Evolutionary conservation across 1,284 basidiomycete genomes (phyloP).

Genomic region (Inonotus hispidus): DNA sequence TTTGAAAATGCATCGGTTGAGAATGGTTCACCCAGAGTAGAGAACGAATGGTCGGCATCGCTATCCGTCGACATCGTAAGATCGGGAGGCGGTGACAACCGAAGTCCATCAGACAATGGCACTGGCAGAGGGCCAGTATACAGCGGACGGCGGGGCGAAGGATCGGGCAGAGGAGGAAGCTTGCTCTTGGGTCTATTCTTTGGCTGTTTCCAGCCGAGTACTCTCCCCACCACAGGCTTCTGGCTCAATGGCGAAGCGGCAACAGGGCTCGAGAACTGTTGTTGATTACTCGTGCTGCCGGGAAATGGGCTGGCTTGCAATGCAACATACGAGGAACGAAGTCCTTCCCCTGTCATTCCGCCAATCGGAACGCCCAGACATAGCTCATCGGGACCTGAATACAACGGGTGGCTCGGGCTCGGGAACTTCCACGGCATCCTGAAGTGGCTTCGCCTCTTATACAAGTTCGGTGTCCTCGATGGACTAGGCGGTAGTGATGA

Average conservation of each 20-base stretch:
- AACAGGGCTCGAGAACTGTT: constrained; percentile 15
- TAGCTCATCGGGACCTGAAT: constrained; percentile 16
- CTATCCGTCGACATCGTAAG: constrained; percentile 3
- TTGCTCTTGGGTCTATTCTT: constrained; percentile 4
- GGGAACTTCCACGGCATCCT: constrained; percentile 17
- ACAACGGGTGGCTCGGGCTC: constrained; percentile 17
- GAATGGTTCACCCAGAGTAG: constrained; percentile 9
- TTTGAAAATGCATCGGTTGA: constrained; percentile 4
- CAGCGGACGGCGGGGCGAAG: constrained; percentile 8
- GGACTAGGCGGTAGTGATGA: not conserved
- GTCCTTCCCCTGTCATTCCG: constrained; percentile 18
- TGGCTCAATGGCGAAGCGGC: constrained; percentile 15
- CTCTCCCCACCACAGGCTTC: constrained; percentile 14
- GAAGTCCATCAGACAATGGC: not conserved
- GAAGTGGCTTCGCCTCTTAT: not conserved
- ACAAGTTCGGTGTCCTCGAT: not conserved
- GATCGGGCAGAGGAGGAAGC: constrained; percentile 9
- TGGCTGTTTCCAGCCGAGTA: constrained; percentile 15
- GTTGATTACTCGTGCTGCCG: not conserved
- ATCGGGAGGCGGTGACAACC: not conserved
- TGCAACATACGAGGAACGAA: constrained; percentile 11
- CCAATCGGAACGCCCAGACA: constrained; percentile 13
- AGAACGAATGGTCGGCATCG: constrained; percentile 12
- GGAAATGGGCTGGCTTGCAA: constrained; percentile 16
- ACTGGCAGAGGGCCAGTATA: constrained; percentile 15